Conservation (phyloP, 2,329 filamentous ascomycete species). For the Trichoderma polysporum region DNA sequence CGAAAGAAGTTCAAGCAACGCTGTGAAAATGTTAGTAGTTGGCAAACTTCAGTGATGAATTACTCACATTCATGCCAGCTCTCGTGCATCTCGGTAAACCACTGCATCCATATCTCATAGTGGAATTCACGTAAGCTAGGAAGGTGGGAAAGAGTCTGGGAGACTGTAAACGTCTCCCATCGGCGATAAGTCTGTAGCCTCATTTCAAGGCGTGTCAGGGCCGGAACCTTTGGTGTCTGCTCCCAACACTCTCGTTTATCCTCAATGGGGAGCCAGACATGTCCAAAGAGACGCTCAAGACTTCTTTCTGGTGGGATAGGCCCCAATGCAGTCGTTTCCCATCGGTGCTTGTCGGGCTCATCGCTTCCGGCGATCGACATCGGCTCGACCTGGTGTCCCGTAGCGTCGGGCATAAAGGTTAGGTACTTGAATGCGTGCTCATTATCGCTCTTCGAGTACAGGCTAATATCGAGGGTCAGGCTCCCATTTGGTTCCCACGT, state of each 20-base stretch:
- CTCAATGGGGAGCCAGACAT: not conserved
- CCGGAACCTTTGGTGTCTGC: slow-evolving; percentile 6
- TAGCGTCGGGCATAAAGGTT: slow-evolving; percentile 26
- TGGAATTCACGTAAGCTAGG: slow-evolving; percentile 39
- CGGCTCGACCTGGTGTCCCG: slow-evolving; percentile 19
- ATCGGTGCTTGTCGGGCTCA: slow-evolving; percentile 1
- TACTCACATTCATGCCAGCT: slow-evolving; percentile 23
- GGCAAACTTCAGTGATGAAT: not conserved
- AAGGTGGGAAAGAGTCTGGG: slow-evolving; percentile 36
- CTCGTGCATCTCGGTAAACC: slow-evolving; percentile 33
- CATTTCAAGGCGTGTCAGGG: slow-evolving; percentile 9
- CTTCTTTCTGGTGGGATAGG: not conserved
- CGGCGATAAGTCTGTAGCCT: slow-evolving; percentile 37
- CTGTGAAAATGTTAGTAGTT: slow-evolving; percentile 17
- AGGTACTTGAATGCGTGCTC: slow-evolving; percentile 40
- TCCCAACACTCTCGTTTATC: slow-evolving; percentile 4
- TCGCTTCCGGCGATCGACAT: slow-evolving; percentile 1
- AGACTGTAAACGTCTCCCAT: slow-evolving; percentile 35
- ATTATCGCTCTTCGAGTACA: slow-evolving; percentile 39
- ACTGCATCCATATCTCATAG: slow-evolving; percentile 42
- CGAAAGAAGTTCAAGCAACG: slow-evolving; percentile 31
- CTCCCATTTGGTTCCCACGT: slow-evolving; percentile 34
- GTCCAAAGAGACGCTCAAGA: slow-evolving; percentile 8
- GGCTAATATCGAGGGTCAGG: slow-evolving; percentile 39
- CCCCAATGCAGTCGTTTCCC: not conserved